Conservation (phyloP, 306 rosid genomes). For the Coriaria nepalensis region DNA sequence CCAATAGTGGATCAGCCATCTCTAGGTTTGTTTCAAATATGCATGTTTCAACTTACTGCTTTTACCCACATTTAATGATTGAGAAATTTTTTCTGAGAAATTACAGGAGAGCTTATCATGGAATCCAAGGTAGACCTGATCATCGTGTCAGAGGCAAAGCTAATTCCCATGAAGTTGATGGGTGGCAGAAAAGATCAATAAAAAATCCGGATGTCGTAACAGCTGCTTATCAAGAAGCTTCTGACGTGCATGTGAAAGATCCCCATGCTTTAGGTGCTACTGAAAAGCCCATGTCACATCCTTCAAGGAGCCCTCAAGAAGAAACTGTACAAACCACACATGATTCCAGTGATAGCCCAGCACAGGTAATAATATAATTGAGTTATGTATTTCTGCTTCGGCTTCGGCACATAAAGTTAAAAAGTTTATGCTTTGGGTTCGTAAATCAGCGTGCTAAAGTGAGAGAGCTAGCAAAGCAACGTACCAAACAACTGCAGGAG, state of each 20-base stretch:
- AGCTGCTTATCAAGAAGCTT: slow-evolving; percentile 28
- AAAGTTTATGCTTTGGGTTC: slow-evolving; percentile 16
- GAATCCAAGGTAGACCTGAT: slow-evolving; percentile 45
- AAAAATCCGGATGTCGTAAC: slow-evolving; percentile 29
- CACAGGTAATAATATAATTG: slow-evolving; percentile 42
- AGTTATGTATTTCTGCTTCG: slow-evolving; percentile 13
- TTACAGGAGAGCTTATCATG: slow-evolving; percentile 52
- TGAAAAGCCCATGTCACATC: slow-evolving; percentile 28
- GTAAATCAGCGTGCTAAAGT: slow-evolving; percentile 47
- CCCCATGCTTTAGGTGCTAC: slow-evolving; percentile 25
- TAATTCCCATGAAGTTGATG: slow-evolving; percentile 42
- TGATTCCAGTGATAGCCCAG: slow-evolving; percentile 40
- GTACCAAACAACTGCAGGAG: slow-evolving; percentile 67
- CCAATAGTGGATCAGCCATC: slow-evolving; percentile 25
- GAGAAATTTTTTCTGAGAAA: slow-evolving; percentile 23
- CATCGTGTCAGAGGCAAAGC: slow-evolving; percentile 41
- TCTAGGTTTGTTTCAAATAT: slow-evolving; percentile 52
- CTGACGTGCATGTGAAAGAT: slow-evolving; percentile 40
- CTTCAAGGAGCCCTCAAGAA: slow-evolving; percentile 35
- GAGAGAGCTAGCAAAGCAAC: slow-evolving; percentile 67
- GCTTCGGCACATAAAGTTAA: slow-evolving; percentile 5
- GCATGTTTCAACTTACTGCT: slow-evolving; percentile 21
- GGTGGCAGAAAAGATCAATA: slow-evolving; percentile 41
- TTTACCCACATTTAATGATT: slow-evolving; percentile 13
- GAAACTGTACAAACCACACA: slow-evolving; percentile 28